Conservation (phyloP, 2,329 filamentous ascomycete species). For the Septoria linicola region DNA sequence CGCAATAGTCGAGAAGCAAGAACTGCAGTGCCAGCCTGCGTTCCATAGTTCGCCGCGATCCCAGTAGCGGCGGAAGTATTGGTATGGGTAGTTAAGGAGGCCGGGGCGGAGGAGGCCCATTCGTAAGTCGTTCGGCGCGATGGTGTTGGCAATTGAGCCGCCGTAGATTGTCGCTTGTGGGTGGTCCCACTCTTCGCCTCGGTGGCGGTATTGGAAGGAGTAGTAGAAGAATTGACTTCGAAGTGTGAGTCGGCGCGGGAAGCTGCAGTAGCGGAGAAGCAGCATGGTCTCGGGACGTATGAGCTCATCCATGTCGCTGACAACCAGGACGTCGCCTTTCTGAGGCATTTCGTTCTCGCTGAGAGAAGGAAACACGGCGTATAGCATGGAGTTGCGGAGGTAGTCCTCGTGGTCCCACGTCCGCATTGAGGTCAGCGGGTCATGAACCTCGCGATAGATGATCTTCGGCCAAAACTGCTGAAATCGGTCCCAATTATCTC, state of each 20-base stretch:
- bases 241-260: conserved; percentile 31
- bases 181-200: conserved; percentile 51
- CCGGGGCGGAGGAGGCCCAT: conserved; percentile 43
- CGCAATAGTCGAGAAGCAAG: conserved; percentile 57
- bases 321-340: conserved; percentile 56
- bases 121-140: conserved; percentile 56
- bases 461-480: conserved; percentile 58
- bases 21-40: conserved; percentile 62
- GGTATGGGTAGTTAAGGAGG: conserved; percentile 46
- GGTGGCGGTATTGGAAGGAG: conserved; percentile 32
- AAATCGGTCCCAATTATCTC: conserved; percentile 55
- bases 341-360: conserved; percentile 42
- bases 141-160: conserved; percentile 45
- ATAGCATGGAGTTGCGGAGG: conserved; percentile 58
- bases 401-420: conserved; percentile 55
- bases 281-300: conserved; percentile 39
- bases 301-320: conserved; percentile 64
- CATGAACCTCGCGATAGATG: conserved; percentile 56
- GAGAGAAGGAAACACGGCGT: conserved; percentile 56
- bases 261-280: conserved; percentile 29
- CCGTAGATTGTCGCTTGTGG: conserved; percentile 60
- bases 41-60: conserved; percentile 51
- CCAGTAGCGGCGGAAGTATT: conserved; percentile 26
- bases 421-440: conserved; percentile 41
- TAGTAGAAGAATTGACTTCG: conserved; percentile 34